phyloP scores from a whole-genome alignment of 192 early-diverging fungal species.

The Diversispora eburnea region DNA sequence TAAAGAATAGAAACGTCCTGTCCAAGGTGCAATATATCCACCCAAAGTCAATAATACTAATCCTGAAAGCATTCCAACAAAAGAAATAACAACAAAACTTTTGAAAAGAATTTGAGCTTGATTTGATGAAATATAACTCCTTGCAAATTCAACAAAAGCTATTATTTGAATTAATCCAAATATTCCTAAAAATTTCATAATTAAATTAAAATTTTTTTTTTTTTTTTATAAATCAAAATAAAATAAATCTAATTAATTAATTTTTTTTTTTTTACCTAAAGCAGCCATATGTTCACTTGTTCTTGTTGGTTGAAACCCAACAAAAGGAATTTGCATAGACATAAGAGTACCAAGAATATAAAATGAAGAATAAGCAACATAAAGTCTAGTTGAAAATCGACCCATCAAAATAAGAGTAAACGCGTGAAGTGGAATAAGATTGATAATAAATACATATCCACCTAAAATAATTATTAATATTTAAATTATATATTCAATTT shows the following conservation, averaged over 20 bases:
- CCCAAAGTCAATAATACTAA: constrained; percentile 73
- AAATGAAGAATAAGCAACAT: constrained; percentile 98
- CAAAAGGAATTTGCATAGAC: constrained; percentile 99
- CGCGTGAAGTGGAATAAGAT: constrained; percentile 95
- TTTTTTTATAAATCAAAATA: not conserved
- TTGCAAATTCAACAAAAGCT: constrained; percentile 85
- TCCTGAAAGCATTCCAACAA: constrained; percentile 53
- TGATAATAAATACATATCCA: constrained; percentile 99
- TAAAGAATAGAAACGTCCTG: constrained; percentile 98
- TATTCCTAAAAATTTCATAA: constrained; percentile 51
- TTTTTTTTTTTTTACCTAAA: constrained; percentile 65
- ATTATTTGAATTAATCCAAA: constrained; percentile 96
- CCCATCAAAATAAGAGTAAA: constrained; percentile 96
- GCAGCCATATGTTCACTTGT: constrained; percentile 99
- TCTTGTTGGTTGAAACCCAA: constrained; percentile 95
- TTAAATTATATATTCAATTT: not conserved
- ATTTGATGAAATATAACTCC: constrained; percentile 71
- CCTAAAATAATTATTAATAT: constrained; percentile 30
- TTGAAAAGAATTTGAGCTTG: constrained; percentile 85
- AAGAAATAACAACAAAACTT: constrained; percentile 55
- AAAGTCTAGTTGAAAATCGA: constrained; percentile 86
- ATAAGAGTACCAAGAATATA: constrained; percentile 93
- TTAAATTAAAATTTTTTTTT: not conserved
- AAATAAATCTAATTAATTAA: too few relatives aligned
- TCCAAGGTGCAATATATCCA: constrained; percentile 95